Base-by-base conservation (phyloP, 2,329 filamentous ascomycete genomes). In the Fusarium temperatum region DNA sequence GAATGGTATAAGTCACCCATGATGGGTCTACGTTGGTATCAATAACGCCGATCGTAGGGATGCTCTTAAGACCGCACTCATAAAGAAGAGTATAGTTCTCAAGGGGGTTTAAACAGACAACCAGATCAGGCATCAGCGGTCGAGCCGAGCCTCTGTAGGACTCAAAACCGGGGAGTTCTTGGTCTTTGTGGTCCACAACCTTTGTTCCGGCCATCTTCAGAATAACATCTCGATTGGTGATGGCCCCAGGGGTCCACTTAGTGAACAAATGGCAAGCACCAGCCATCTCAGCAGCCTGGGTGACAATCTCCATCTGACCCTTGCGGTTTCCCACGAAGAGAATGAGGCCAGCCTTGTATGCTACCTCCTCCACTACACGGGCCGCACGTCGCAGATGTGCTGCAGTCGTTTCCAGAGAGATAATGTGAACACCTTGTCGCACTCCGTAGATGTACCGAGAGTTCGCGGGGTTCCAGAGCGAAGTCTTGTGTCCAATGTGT, bases 1-100 rank as follows among this genome's bases (percentile, higher is more conserved):
- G 96, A 76, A 99, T 98, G 20, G 94, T 93, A 81, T 99, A 99
- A 8, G 96, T 98, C 57, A 98, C 95, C 90, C 94, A 96, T 1
- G 94, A 94, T 2, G 96, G 94, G 83, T 98, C 93, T 6, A 91
- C 92, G 82, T 99, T 93, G 2, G 96, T 98, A 83, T 99, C 96
- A 75, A 98, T 93, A 66, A 99, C 88, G 53, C 96, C 96, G 78
- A 99, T 96, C 1, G 96, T 98, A 2, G 96, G 96, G 65, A 99
- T 93, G 79, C 92, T 94, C 81, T 94, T 92, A 66, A 95, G 82
- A 1, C 93, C 94, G 82, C 96, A 98, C 86, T 99, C 96, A 83
- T 96, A 94, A 79, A 99, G 86, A 81, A 98, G 81, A 12, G 95
- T 91, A 79, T 93, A 94, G 83, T 99, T 98, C 87, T 99, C 96